Evolutionary conservation across 2,329 filamentous ascomycete species (phyloP).

Genomic region (Aureobasidium sp.): DNA sequence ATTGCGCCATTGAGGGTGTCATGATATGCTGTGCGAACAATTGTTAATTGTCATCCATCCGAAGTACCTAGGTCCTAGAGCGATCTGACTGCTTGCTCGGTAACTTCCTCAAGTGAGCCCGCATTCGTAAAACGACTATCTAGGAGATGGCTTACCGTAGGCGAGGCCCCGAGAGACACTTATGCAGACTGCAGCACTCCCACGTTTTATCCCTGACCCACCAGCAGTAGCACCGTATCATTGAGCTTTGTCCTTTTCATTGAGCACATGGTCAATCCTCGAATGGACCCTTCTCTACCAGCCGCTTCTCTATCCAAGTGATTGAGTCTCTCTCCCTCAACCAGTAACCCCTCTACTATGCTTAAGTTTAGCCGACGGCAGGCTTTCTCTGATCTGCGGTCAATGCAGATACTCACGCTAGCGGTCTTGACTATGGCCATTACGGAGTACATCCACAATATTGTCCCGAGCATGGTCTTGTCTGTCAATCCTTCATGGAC

Average conservation of each 20-base stretch:
- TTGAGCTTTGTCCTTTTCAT: slow-evolving; percentile 11
- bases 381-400: too few species aligned
- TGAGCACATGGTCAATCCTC: slow-evolving; percentile 14
- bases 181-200: slow-evolving; percentile 8
- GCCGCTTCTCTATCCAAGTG: background rate
- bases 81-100: slow-evolving; percentile 10
- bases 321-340: background rate
- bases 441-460: background rate
- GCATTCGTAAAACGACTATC: background rate
- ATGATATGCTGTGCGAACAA: too few species aligned
- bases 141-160: too few species aligned
- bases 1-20: slow-evolving; percentile 11
- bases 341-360: background rate
- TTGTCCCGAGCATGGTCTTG: background rate
- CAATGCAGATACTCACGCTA: too few species aligned
- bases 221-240: background rate
- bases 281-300: background rate
- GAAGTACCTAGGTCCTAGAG: background rate
- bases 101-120: background rate
- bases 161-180: slow-evolving; percentile 13
- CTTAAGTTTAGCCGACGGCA: slow-evolving; percentile 10
- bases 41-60: slow-evolving; percentile 16
- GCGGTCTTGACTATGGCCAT: background rate
- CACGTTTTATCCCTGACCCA: slow-evolving; percentile 15
- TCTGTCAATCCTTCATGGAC: slow-evolving; percentile 3